Evolutionary conservation across 2,329 filamentous ascomycete genomes (phyloP), one percentile per base, ranked within the genome.

Genomic region (Calonectria pteridis): DNA sequence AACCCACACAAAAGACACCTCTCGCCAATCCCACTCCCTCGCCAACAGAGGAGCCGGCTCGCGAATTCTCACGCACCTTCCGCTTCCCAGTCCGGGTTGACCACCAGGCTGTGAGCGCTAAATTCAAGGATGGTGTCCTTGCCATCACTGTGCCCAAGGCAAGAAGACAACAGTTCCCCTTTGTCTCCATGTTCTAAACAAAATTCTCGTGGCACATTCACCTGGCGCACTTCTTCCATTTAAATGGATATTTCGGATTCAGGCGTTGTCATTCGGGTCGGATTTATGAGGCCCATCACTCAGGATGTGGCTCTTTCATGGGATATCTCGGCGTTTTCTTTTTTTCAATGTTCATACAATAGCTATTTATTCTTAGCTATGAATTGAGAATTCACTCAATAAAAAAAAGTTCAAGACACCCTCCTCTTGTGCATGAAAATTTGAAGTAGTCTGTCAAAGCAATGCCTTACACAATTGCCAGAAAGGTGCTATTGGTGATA

Each of bases 11-110:
- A 73, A 80, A 82, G 73, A 83, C 84, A 75, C 77, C 82, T 6
- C 78, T 78, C 63, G 84, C 87, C 72, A 84, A 86, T 50, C 84
- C 86, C 78, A 92, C 91, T 84, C 95, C 92, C 88, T 96, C 94
- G 94, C 86, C 92, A 74, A 87, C 88, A 40, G 92, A 94, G 85
- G 91, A 92, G 78, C 89, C 87, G 73, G 85, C 92, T 71, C 93
- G 93, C 82, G 89, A 92, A 77, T 95, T 94, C 85, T 88, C 90
- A 62, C 90, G 93, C 76, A 90, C 88, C 72, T 94, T 94, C 86
- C 90, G 86, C 82, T 94, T 95, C 86, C 91, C 93, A 0, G 84
- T 85, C 67, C 89, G 89, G 33, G 88, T 95, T 73, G 91, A 94
- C 80, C 89, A 91, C 78, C 89, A 91, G 18, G 84, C 80, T 3